phyloP scores from a whole-genome alignment of 345 rosid species.

The Arabis hirsuta region DNA sequence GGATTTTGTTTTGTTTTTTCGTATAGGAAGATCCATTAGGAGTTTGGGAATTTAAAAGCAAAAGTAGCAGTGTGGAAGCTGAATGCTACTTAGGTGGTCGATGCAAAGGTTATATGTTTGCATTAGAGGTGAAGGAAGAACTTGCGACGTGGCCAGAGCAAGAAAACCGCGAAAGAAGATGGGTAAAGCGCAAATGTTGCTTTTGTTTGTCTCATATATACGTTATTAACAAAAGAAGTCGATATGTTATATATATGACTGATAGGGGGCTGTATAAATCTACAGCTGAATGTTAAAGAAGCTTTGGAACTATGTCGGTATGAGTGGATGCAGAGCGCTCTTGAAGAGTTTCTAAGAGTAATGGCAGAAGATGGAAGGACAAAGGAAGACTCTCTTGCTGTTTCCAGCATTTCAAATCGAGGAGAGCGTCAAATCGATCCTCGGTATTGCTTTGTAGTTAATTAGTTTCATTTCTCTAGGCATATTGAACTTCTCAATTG shows the following conservation, averaged over 20 bases:
- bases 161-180: conserved; percentile 57
- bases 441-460: conserved; percentile 36
- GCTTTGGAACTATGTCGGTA: conserved; percentile 68
- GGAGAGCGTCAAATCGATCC: conserved; percentile 30
- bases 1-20: neutral
- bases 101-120: conserved; percentile 80
- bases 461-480: conserved; percentile 26
- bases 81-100: conserved; percentile 55
- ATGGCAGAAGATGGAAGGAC: conserved; percentile 28
- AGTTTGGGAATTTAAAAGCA: conserved; percentile 51
- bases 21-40: conserved; percentile 70
- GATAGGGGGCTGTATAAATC: neutral
- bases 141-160: conserved; percentile 78
- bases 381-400: conserved; percentile 36
- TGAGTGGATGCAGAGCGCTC: conserved; percentile 81
- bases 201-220: neutral
- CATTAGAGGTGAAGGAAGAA: conserved; percentile 72
- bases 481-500: conserved; percentile 11
- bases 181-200: conserved; percentile 52
- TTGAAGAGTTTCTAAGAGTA: conserved; percentile 51
- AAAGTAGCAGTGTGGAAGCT: conserved; percentile 40
- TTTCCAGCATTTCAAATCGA: conserved; percentile 27
- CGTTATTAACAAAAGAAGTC: neutral
- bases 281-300: conserved; percentile 58
- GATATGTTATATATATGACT: neutral